Evolutionary conservation across 331 rosid genomes (phyloP).

Genomic region (Acacia concinna): DNA sequence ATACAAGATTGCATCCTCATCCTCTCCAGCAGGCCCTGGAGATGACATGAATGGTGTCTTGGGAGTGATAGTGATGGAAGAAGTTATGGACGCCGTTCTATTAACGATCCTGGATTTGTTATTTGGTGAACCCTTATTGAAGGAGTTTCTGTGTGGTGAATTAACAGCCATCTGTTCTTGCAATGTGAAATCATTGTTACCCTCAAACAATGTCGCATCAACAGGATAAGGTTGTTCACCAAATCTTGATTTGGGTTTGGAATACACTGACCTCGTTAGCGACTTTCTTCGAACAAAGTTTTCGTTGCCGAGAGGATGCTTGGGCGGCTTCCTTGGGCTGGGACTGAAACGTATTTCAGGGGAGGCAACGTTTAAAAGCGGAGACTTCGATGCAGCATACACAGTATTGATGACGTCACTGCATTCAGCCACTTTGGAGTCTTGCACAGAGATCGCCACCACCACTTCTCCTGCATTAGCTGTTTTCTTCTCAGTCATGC

Average conservation of each 20-base stretch:
- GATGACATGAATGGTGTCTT: slow-evolving; percentile 41
- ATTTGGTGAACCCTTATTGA: slow-evolving; percentile 7
- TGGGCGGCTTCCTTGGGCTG: slow-evolving; percentile 68
- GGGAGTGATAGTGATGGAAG: slow-evolving; percentile 45
- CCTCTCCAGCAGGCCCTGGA: slow-evolving; percentile 42
- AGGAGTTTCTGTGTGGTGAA: slow-evolving; percentile 51
- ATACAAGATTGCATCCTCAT: slow-evolving; percentile 66
- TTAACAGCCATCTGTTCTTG: slow-evolving; percentile 44
- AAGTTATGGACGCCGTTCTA: slow-evolving; percentile 42
- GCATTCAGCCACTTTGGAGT: slow-evolving; percentile 32
- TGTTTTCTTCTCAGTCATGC: slow-evolving; percentile 56
- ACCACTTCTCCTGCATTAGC: slow-evolving; percentile 49
- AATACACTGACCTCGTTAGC: slow-evolving; percentile 54
- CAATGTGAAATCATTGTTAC: slow-evolving; percentile 30
- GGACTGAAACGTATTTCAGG: slow-evolving; percentile 60
- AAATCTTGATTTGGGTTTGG: slow-evolving; percentile 88
- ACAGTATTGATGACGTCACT: slow-evolving; percentile 27
- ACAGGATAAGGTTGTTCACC: slow-evolving; percentile 58
- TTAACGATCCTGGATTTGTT: slow-evolving; percentile 35
- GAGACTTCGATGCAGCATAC: slow-evolving; percentile 35
- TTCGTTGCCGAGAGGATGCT: slow-evolving; percentile 42
- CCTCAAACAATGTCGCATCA: slow-evolving; percentile 52
- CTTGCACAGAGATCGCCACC: slow-evolving; percentile 47
- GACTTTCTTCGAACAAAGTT: slow-evolving; percentile 44
- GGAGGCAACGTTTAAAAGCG: slow-evolving; percentile 50